Conservation (phyloP, 164 flowering plant species). For the Nelumbo lutea region DNA sequence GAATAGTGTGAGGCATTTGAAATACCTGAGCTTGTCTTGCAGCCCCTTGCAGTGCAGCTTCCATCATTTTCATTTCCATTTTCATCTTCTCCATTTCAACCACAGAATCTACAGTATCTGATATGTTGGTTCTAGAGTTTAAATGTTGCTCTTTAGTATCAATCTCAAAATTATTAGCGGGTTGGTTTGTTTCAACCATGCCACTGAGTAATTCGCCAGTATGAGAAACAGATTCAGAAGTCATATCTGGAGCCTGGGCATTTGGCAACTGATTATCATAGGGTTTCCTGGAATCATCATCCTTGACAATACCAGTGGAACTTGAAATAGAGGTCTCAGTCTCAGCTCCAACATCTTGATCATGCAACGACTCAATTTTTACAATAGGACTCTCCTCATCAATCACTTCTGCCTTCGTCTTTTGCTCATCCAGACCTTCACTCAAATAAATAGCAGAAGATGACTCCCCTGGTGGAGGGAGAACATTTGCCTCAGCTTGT, state of each 20-base stretch:
- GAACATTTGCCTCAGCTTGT: constrained; percentile 17
- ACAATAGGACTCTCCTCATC: constrained; percentile 20
- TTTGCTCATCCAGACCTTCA: constrained; percentile 28
- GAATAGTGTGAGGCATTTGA: constrained; percentile 6
- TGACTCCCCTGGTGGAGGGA: constrained; percentile 19
- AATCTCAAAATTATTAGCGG: constrained; percentile 23
- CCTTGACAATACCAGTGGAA: constrained; percentile 19
- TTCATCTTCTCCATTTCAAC: constrained; percentile 72
- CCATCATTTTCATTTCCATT: constrained; percentile 95
- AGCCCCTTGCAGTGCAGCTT: constrained; percentile 93
- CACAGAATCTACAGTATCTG: constrained; percentile 36
- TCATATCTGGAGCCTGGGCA: constrained; percentile 21
- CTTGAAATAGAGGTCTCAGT: constrained; percentile 25
- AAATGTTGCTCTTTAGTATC: constrained; percentile 32
- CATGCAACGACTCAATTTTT: constrained; percentile 24
- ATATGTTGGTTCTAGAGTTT: constrained; percentile 30
- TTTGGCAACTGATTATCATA: constrained; percentile 10
- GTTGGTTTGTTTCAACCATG: constrained; percentile 26
- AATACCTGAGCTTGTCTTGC: constrained; percentile 98
- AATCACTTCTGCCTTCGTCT: constrained; percentile 22
- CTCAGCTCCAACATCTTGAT: constrained; percentile 20
- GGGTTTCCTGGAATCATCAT: constrained; percentile 26
- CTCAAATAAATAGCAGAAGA: constrained; percentile 15
- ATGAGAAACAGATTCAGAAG: constrained; percentile 26
- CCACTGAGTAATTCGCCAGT: constrained; percentile 27